phyloP scores from a whole-genome alignment of 2,329 filamentous ascomycete species.

The Cercospora nicotianae region DNA sequence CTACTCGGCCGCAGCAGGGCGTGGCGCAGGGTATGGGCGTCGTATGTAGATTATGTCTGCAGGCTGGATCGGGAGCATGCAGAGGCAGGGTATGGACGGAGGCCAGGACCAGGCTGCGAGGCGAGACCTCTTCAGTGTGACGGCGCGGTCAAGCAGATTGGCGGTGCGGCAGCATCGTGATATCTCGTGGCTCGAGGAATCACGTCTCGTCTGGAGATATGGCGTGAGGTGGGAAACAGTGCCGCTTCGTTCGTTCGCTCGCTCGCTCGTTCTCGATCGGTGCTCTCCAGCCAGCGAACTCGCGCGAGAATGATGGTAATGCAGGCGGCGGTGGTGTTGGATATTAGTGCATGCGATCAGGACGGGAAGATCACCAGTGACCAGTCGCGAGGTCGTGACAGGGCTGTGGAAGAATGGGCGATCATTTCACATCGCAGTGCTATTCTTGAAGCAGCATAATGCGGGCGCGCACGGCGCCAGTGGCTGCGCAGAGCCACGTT shows the following conservation, averaged over 20 bases:
- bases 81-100: not conserved
- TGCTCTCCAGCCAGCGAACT: not conserved
- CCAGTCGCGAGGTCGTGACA: not conserved
- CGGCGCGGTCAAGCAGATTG: constrained; percentile 3
- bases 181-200: not conserved
- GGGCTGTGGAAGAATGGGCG: not conserved
- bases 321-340: not conserved
- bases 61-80: not conserved
- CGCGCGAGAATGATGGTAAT: not conserved
- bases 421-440: not conserved
- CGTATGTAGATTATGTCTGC: not conserved
- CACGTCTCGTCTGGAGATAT: not conserved
- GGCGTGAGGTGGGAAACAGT: not conserved
- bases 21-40: not conserved
- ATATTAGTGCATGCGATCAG: not conserved
- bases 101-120: not conserved
- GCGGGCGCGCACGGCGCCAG: not conserved
- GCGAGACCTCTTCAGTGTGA: not conserved
- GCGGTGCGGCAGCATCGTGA: not conserved
- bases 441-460: constrained; percentile 13
- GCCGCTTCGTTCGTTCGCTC: not conserved
- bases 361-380: not conserved
- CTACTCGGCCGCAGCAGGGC: not conserved
- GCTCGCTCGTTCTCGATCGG: not conserved
- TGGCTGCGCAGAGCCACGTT: not conserved